phyloP scores from a whole-genome alignment of 169 alveolate species.

The Perkinsus olseni region DNA sequence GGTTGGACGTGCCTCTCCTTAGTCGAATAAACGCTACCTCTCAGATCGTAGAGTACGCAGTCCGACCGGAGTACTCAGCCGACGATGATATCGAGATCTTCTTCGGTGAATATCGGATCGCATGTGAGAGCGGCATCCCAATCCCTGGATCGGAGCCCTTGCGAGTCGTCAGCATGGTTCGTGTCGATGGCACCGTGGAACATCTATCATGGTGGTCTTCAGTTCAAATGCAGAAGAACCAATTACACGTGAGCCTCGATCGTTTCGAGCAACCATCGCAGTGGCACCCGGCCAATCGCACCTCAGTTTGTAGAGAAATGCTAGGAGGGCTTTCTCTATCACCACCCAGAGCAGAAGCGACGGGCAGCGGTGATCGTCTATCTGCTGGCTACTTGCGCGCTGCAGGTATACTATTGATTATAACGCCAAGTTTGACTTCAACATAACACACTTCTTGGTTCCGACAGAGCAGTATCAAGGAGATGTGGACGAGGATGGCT shows the following conservation, averaged over 20 bases:
- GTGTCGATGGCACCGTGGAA: background rate
- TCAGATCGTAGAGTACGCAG: background rate
- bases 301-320: too few species aligned
- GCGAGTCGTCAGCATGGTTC: background rate
- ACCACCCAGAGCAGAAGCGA: background rate
- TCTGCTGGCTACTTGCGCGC: background rate
- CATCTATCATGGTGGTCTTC: background rate
- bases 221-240: background rate
- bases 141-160: background rate
- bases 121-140: background rate
- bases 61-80: background rate
- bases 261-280: too few species aligned
- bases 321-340: too few species aligned
- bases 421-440: background rate
- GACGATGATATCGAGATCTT: background rate
- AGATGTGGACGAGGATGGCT: background rate
- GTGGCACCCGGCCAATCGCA: too few species aligned
- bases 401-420: background rate
- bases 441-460: background rate
- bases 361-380: background rate
- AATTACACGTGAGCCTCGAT: conserved; percentile 1
- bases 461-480: background rate
- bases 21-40: background rate
- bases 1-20: too few species aligned
- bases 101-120: background rate